Conservation (phyloP, 768 basidiomycete species). For the Nidularia pulvinata region DNA sequence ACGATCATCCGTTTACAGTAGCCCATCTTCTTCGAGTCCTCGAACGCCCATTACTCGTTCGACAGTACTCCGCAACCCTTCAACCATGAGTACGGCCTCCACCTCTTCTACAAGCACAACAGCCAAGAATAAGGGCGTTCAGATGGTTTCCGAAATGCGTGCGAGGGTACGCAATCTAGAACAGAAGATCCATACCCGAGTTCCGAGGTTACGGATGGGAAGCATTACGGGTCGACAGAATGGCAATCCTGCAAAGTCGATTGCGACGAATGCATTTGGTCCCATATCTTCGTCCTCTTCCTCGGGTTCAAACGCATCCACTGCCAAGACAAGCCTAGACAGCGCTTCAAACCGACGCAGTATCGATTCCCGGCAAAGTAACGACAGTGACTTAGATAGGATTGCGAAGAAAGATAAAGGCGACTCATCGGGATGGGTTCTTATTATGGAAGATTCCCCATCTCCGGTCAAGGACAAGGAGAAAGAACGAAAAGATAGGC, state of each 20-base stretch:
- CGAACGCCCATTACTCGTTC: constrained; percentile 50
- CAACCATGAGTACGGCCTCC: constrained; percentile 37
- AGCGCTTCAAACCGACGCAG: constrained; percentile 37
- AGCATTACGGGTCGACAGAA: constrained; percentile 57
- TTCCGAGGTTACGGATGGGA: constrained; percentile 82
- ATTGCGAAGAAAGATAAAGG: constrained; percentile 45
- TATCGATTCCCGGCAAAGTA: constrained; percentile 41
- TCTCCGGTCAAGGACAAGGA: constrained; percentile 60
- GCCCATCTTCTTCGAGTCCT: constrained; percentile 39
- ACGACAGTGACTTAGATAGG: constrained; percentile 43
- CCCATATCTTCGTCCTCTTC: constrained; percentile 33
- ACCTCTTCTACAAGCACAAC: constrained; percentile 44
- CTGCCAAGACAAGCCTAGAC: constrained; percentile 43
- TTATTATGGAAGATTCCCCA: constrained; percentile 88
- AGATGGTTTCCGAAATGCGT: constrained; percentile 93
- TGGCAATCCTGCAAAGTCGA: constrained; percentile 20
- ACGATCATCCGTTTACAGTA: constrained; percentile 52
- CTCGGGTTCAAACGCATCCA: constrained; percentile 34
- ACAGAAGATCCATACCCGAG: constrained; percentile 86
- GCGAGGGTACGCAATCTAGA: constrained; percentile 81
- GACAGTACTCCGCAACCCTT: constrained; percentile 34
- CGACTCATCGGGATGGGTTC: constrained; percentile 82
- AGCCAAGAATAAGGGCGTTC: constrained; percentile 79
- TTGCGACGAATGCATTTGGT: constrained; percentile 10
- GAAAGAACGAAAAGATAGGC: constrained; percentile 42